phyloP scores from a whole-genome alignment of 371 early-diverging fungal genomes.

The Modicella reniformis region DNA sequence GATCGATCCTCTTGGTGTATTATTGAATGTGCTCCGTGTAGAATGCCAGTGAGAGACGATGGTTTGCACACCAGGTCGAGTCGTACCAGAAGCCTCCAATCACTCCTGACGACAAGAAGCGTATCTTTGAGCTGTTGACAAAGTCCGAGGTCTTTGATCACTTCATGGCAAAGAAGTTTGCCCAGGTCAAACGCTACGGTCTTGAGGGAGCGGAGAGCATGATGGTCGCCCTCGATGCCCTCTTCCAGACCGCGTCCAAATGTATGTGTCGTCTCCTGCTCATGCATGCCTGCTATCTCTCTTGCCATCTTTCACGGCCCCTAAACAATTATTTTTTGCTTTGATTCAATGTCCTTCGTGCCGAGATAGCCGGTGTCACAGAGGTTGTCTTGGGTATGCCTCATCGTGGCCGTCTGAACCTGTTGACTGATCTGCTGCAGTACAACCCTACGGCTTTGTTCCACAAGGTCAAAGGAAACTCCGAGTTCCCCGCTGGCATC shows the following conservation, averaged over 20 bases:
- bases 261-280: slow-evolving; percentile 5
- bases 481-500: slow-evolving; percentile 83
- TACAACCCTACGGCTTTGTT: slow-evolving; percentile 85
- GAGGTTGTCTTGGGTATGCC: slow-evolving; percentile 94
- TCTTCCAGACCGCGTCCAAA: slow-evolving; percentile 78
- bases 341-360: neutral
- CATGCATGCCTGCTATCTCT: neutral
- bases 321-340: neutral
- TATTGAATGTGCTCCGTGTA: no score
- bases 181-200: slow-evolving; percentile 95
- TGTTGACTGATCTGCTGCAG: slow-evolving; percentile 85
- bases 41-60: slow-evolving; percentile 85
- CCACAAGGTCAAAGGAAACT: slow-evolving; percentile 90
- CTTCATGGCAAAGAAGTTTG: slow-evolving; percentile 94
- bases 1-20: neutral
- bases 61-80: slow-evolving; percentile 91
- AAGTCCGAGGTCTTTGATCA: slow-evolving; percentile 93
- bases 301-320: neutral
- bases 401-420: slow-evolving; percentile 95
- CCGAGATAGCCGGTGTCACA: slow-evolving; percentile 67
- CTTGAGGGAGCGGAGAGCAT: slow-evolving; percentile 97
- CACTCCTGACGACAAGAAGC: slow-evolving; percentile 70
- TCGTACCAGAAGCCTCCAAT: slow-evolving; percentile 70
- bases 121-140: slow-evolving; percentile 78
- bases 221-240: slow-evolving; percentile 89